phyloP scores from a whole-genome alignment of 2,329 filamentous ascomycete genomes.

The Aspergillus tubingensis region DNA sequence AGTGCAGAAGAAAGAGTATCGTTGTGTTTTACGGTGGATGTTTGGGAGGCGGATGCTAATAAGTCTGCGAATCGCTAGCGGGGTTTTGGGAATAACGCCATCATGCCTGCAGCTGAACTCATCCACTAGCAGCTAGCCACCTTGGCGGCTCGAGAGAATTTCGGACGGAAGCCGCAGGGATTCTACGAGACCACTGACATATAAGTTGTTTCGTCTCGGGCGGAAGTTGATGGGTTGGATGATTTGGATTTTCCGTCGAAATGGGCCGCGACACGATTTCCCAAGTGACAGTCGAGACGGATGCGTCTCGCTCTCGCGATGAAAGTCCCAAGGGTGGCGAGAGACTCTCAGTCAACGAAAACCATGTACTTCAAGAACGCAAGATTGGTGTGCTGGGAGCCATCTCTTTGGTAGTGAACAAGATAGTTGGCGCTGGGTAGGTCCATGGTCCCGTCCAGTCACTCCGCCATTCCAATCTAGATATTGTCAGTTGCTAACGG shows the following conservation, averaged over 20 bases:
- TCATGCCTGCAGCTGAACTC: conserved; percentile 1
- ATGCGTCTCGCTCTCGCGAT: not conserved
- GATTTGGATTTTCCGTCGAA: not conserved
- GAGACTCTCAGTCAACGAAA: conserved; percentile 11
- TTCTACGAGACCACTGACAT: not conserved
- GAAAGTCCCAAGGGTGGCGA: not conserved
- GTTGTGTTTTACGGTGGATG: not conserved
- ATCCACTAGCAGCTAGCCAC: not conserved
- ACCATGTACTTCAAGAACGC: conserved; percentile 23
- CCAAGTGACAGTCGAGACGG: not conserved
- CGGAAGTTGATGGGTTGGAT: not conserved
- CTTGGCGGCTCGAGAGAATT: not conserved
- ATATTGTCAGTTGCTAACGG: not conserved
- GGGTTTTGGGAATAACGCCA: not conserved
- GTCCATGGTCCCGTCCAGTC: not conserved
- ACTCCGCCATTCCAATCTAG: not conserved
- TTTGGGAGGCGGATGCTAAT: not conserved
- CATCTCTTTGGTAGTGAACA: conserved; percentile 25
- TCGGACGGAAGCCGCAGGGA: not conserved
- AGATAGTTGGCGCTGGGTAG: conserved; percentile 26
- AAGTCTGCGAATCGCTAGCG: not conserved
- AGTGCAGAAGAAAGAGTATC: not conserved
- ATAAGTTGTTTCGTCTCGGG: not conserved
- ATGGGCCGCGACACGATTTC: not conserved
- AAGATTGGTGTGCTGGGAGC: conserved; percentile 23